Base-by-base conservation (phyloP, 1,284 basidiomycete species). In the Xerocomus amazonicus region DNA sequence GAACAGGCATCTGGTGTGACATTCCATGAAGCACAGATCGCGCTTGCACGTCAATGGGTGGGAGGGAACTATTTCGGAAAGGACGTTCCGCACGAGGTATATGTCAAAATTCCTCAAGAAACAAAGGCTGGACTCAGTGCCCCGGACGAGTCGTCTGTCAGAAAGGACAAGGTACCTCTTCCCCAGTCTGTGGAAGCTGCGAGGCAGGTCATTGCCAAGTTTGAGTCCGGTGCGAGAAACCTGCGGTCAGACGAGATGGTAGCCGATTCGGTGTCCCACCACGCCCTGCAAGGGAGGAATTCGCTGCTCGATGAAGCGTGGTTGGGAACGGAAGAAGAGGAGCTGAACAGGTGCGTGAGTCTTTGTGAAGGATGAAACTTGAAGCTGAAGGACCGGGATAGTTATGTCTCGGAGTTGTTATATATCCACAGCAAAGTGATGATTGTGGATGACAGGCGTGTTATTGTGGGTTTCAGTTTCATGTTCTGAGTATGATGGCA, bases 401-500 rank as follows among this genome's bases (percentile, higher is more conserved):
- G 86, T 52, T 89, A 85, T 66, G 83, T 94, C 17, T 85, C 90
- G 9, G 90, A 95, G 73, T 66, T 92, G 58, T 69, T 89, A 16
- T 88, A 90, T 60, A 90, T 91, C 54, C 87, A 92, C 65, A 81
- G 80, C 29, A 89, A 91, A 71, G 61, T 96, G 23, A 94, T 97
- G 92, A 91, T 97, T 52, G 90, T 96, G 19, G 94, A 97, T 62
- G 94, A 97, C 66, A 76, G 82, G 16, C 77, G 84, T 33, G 90
- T 95, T 34, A 90, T 97, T 58, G 87, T 90, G 57, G 53, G 87
- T 75, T 10, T 17, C 37, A 2, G 19, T 26, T 35, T 45, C 4
- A 23, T 46, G 35, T 13, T 3, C 7, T 42, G 28, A 3, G n/a
- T 36, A 9, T 37, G 16, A 34, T 47, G 33, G 33, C 26, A 33